phyloP scores from a whole-genome alignment of 306 rosid genomes.

The Cicer judaicum region DNA sequence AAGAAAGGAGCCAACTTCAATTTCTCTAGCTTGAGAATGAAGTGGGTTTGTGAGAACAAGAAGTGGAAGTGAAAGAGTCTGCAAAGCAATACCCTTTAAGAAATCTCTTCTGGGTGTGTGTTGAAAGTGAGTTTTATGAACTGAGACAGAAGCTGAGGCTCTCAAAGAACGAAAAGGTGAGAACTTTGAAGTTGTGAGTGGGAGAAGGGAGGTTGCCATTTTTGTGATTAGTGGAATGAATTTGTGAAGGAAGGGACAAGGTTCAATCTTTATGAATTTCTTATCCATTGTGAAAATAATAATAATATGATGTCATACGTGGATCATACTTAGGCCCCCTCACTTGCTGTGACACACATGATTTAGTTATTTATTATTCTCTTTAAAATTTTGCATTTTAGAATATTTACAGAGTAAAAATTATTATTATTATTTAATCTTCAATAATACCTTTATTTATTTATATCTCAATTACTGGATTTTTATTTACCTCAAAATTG shows the following conservation, averaged over 20 bases:
- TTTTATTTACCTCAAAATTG: too few relatives aligned
- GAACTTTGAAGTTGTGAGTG: slow-evolving; percentile 37
- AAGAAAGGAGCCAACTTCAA: slow-evolving; percentile 82
- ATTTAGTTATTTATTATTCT: too few relatives aligned
- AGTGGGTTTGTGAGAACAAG: slow-evolving; percentile 43
- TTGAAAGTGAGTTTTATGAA: slow-evolving; percentile 23
- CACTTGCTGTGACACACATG: too few relatives aligned
- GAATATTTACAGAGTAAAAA: too few relatives aligned
- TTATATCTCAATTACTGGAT: too few relatives aligned
- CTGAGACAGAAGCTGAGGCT: slow-evolving; percentile 40
- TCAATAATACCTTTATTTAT: too few relatives aligned
- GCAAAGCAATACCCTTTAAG: slow-evolving; percentile 61
- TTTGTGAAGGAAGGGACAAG: slow-evolving; percentile 35
- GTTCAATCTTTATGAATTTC: slow-evolving; percentile 29
- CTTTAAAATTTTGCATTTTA: too few relatives aligned
- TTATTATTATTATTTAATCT: too few relatives aligned
- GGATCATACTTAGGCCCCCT: slow-evolving; percentile 26
- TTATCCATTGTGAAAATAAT: slow-evolving; percentile 38
- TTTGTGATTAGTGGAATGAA: background rate
- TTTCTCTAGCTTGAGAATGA: slow-evolving; percentile 64
- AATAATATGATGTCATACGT: slow-evolving; percentile 1
- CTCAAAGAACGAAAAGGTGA: slow-evolving; percentile 40
- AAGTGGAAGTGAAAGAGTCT: slow-evolving; percentile 67
- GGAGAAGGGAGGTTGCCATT: slow-evolving; percentile 57
- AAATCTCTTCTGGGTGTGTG: slow-evolving; percentile 64